Percentiles rank a stretch among this genome's conserved stretches.
These are phyloP conservation scores for Hymenoscyphus fructigenus DNA, from an alignment of 2,329 filamentous ascomycete genomes.

Conservation along the genomic window DNA sequence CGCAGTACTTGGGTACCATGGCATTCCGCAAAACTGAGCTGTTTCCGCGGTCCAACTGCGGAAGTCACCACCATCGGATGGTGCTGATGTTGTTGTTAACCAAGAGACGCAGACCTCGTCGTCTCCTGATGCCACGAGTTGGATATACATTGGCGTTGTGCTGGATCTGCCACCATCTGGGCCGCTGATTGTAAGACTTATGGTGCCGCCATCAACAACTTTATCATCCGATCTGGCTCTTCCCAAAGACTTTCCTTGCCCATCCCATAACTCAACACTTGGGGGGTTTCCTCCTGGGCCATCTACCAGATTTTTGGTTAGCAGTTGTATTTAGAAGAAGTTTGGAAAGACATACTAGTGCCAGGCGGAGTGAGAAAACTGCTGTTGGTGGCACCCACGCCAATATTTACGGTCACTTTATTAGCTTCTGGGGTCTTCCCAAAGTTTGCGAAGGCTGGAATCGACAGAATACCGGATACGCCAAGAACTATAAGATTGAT, in stretches of 20 bases:
- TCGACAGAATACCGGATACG: no score
- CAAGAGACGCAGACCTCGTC: neutral
- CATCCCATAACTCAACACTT: neutral
- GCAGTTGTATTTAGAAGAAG: no score
- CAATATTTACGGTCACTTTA: no score
- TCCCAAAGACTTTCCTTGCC: neutral
- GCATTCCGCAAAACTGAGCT: neutral
- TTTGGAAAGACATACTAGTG: no score
- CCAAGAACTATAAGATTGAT: no score
- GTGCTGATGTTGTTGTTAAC: conserved; percentile 4
- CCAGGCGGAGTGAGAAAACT: no score
- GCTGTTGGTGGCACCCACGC: no score
- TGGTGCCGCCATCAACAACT: neutral
- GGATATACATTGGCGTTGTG: neutral
- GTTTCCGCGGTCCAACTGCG: neutral
- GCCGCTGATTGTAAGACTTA: neutral
- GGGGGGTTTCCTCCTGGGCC: no score
- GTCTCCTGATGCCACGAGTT: neutral
- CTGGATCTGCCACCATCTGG: neutral
- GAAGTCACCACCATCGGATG: neutral
- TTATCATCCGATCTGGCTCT: neutral
- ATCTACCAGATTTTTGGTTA: no score
- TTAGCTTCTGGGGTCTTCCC: no score
- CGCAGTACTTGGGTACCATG: conserved; percentile 10
- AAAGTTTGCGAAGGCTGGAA: no score